phyloP scores from a whole-genome alignment of 2,329 filamentous ascomycete species.

The Aspergillus hortae region DNA sequence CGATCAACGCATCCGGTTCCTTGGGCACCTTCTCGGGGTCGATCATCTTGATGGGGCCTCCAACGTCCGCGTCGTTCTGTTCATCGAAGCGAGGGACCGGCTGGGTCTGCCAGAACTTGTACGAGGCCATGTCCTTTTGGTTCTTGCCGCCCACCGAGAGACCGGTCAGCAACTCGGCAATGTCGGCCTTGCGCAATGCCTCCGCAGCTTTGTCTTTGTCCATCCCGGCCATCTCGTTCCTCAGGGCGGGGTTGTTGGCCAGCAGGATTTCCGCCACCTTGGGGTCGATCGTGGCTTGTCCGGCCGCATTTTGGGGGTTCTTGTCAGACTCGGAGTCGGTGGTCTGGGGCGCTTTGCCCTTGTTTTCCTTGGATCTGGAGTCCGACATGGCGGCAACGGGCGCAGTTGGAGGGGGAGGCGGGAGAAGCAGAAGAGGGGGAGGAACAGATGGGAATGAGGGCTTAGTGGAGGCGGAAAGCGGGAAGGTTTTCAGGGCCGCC shows the following conservation, averaged over 20 bases:
- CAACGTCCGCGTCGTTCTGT: constrained; percentile 55
- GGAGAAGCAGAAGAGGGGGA: constrained; percentile 9
- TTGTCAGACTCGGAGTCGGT: constrained; percentile 13
- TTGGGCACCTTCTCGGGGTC: constrained; percentile 75
- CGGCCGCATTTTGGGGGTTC: constrained; percentile 24
- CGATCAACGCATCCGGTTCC: constrained; percentile 69
- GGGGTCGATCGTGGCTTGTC: constrained; percentile 29
- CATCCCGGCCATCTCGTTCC: constrained; percentile 69
- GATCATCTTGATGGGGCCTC: constrained; percentile 81
- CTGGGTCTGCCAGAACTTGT: constrained; percentile 99
- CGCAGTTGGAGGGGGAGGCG: constrained; percentile 6
- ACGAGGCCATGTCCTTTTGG: constrained; percentile 90
- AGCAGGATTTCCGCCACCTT: constrained; percentile 40
- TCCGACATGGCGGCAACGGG: constrained; percentile 29
- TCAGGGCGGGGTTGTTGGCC: constrained; percentile 58
- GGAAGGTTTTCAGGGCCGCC: constrained; percentile 14
- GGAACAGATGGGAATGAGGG: constrained; percentile 12
- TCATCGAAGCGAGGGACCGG: constrained; percentile 78
- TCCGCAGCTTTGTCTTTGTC: constrained; percentile 57
- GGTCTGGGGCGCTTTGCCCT: constrained; percentile 8
- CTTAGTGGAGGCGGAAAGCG: constrained; percentile 17
- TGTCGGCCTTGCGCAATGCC: constrained; percentile 47
- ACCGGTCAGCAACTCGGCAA: constrained; percentile 48
- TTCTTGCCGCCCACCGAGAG: constrained; percentile 76
- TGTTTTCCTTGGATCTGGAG: constrained; percentile 15